These are phyloP conservation scores for Arthrobotrys pseudoclavata DNA, from an alignment of 2,329 filamentous ascomycete genomes.

Conservation along the genomic window DNA sequence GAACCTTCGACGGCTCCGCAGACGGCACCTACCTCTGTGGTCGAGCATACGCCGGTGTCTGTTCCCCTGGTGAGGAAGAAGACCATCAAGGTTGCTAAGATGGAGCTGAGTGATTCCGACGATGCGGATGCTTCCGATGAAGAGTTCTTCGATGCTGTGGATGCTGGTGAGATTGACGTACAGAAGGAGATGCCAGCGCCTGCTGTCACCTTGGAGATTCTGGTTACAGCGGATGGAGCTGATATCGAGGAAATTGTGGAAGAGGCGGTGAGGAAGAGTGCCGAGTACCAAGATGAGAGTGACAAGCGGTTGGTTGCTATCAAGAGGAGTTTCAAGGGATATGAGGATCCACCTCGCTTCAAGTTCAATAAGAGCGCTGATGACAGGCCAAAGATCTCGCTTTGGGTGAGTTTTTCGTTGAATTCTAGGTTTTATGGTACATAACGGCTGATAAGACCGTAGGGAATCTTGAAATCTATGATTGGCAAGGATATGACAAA, in stretches of 20 bases:
- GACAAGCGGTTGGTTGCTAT: constrained; percentile 75
- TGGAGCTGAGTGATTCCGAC: constrained; percentile 66
- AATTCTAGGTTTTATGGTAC: constrained; percentile 61
- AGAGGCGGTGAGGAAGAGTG: constrained; percentile 50
- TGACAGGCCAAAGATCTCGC: constrained; percentile 89
- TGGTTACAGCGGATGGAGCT: constrained; percentile 65
- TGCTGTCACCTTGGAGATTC: constrained; percentile 63
- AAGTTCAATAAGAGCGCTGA: constrained; percentile 90
- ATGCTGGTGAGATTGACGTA: constrained; percentile 89
- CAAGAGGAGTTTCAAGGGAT: constrained; percentile 83
- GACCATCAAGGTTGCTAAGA: constrained; percentile 67
- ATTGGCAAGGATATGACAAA: constrained; percentile 99
- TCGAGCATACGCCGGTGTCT: constrained; percentile 20
- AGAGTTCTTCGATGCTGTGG: constrained; percentile 97
- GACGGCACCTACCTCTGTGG: constrained; percentile 31
- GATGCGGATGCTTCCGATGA: constrained; percentile 87
- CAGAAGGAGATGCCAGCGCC: constrained; percentile 74
- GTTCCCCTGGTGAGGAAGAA: constrained; percentile 68
- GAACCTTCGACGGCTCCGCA: constrained; percentile 49
- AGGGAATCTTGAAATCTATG: constrained; percentile 99
- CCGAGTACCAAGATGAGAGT: constrained; percentile 67
- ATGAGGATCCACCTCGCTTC: constrained; percentile 86
- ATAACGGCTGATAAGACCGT: constrained; percentile 24
- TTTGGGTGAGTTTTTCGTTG: constrained; percentile 79
- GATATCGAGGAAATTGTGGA: constrained; percentile 66